Percentiles rank a stretch among this genome's conserved stretches.
phyloP scores from a whole-genome alignment of 352 stramenopile species.

The Thalassiosira exigua region DNA sequence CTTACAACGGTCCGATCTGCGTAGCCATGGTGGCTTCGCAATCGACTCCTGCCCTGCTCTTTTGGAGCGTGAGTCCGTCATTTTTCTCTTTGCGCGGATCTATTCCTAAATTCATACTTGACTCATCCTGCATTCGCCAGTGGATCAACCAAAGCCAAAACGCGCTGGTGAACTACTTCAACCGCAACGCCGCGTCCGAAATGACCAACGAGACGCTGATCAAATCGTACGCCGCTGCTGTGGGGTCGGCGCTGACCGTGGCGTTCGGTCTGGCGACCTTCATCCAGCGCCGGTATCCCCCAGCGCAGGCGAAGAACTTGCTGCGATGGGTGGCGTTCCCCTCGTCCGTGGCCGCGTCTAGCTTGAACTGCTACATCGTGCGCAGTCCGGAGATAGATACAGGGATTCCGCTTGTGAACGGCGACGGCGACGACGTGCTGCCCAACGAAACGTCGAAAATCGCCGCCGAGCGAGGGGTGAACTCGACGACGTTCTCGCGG shows the following conservation, averaged over 20 bases:
- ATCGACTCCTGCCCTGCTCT: too few relatives aligned
- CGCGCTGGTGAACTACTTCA: conserved; percentile 80
- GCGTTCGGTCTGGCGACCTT: conserved; percentile 82
- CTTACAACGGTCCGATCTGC: too few relatives aligned
- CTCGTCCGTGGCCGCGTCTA: conserved; percentile 77
- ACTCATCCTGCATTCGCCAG: too few relatives aligned
- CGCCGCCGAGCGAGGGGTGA: conserved; percentile 74
- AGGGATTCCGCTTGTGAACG: conserved; percentile 74
- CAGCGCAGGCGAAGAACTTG: conserved; percentile 62
- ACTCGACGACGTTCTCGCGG: conserved; percentile 77
- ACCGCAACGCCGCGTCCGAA: conserved; percentile 71
- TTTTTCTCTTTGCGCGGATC: too few relatives aligned
- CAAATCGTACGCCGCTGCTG: conserved; percentile 76
- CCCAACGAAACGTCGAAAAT: conserved; percentile 60
- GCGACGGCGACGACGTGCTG: conserved; percentile 51
- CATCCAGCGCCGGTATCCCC: conserved; percentile 68
- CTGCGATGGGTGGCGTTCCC: conserved; percentile 85
- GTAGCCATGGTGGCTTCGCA: too few relatives aligned
- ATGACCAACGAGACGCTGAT: conserved; percentile 80
- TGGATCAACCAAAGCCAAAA: conserved; percentile 87
- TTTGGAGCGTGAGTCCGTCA: too few relatives aligned
- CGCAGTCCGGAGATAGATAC: conserved; percentile 80
- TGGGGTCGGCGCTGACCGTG: conserved; percentile 77
- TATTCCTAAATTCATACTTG: background rate
- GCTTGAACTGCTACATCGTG: conserved; percentile 87